Evolutionary conservation across 192 early-diverging fungal genomes (phyloP).

Genomic region (Pecoramyces ruminantium): DNA sequence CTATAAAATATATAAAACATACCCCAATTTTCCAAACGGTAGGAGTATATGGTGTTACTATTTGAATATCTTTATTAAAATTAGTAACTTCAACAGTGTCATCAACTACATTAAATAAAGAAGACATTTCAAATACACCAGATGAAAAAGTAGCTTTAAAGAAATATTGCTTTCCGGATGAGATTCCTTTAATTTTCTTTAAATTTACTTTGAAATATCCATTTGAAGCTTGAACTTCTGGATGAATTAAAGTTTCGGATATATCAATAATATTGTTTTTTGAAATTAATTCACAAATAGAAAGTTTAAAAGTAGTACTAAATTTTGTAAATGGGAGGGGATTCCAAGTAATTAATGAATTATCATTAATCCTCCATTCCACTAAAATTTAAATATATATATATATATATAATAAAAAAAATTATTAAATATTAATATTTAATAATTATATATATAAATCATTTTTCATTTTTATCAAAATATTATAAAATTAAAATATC

Average conservation of each 20-base stretch:
- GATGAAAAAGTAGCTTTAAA: background rate
- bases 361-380: background rate
- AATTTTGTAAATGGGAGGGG: background rate
- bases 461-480: no score
- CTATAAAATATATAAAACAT: background rate
- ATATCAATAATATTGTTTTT: background rate
- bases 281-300: background rate
- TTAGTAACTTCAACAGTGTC: background rate
- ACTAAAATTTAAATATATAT: no score
- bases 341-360: background rate
- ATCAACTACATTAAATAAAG: background rate
- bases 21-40: background rate
- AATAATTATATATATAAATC: no score
- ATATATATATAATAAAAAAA: no score
- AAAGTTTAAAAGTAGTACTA: background rate
- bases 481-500: no score
- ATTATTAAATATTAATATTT: no score
- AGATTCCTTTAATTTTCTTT: background rate
- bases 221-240: background rate
- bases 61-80: background rate
- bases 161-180: background rate
- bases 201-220: background rate
- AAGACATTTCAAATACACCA: background rate
- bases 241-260: background rate
- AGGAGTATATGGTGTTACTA: background rate